A percentile compares a stretch with the other conserved stretches of the same genome.
phyloP scores from a whole-genome alignment of 2,329 filamentous ascomycete genomes.

The Colletotrichum eremochloae region DNA sequence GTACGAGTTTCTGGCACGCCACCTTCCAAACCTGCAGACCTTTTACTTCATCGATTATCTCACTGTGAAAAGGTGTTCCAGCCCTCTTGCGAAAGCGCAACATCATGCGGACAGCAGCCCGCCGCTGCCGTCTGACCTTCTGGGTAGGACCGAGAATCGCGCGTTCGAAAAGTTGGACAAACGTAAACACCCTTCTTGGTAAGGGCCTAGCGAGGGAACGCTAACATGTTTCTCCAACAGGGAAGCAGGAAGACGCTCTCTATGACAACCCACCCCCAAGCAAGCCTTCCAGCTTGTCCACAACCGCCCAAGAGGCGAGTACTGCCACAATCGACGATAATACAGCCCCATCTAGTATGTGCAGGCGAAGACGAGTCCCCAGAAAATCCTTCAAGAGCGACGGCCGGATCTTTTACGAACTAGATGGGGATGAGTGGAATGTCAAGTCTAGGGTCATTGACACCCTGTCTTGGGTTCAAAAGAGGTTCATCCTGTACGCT shows the following conservation, averaged over 20 bases:
- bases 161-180: background rate
- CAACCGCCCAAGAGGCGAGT: background rate
- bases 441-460: conserved; percentile 52
- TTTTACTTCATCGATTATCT: conserved; percentile 62
- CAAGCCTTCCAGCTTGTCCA: background rate
- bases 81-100: background rate
- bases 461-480: conserved; percentile 55
- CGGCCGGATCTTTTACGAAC: conserved; percentile 51
- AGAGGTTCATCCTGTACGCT: conserved; percentile 54
- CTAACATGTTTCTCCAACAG: background rate
- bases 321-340: no score
- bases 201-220: no score
- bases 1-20: conserved; percentile 59
- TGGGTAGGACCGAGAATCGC: background rate
- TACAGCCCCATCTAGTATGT: background rate
- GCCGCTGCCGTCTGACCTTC: conserved; percentile 18
- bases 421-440: conserved; percentile 51
- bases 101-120: background rate
- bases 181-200: background rate
- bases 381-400: conserved; percentile 46
- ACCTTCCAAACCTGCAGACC: conserved; percentile 57
- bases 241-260: conserved; percentile 4
- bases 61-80: conserved; percentile 50
- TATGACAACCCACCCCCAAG: background rate
- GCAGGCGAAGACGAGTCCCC: background rate